Conservation (phyloP, 257 asterid genomes). For the Voacanga thouarsii region DNA sequence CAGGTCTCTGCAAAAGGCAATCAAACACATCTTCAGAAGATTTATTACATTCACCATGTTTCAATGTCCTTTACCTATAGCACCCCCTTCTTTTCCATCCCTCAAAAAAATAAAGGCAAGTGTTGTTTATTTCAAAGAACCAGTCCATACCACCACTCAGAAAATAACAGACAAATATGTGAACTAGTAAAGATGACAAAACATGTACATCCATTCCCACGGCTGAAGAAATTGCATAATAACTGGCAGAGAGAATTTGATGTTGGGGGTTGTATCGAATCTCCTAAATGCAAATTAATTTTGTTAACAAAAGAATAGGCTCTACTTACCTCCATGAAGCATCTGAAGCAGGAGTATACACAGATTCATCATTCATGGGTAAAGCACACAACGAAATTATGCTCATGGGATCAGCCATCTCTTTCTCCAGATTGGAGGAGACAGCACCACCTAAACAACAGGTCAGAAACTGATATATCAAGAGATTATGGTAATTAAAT, state of each 20-base stretch:
- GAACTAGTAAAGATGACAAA: neutral
- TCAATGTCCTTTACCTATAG: neutral
- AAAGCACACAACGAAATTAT: slow-evolving; percentile 8
- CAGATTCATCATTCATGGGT: slow-evolving; percentile 17
- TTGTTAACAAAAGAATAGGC: slow-evolving; percentile 9
- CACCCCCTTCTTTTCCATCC: neutral
- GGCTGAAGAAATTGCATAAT: neutral
- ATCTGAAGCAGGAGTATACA: slow-evolving; percentile 35
- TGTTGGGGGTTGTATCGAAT: neutral
- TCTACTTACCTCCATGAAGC: slow-evolving; percentile 64
- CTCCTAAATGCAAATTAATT: neutral
- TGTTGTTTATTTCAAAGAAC: neutral
- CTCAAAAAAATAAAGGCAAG: neutral
- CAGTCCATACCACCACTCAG: no score
- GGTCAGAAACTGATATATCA: slow-evolving; percentile 9
- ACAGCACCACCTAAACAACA: slow-evolving; percentile 33
- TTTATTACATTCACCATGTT: neutral
- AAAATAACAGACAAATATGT: neutral
- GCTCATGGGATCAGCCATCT: slow-evolving; percentile 26
- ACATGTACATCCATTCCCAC: neutral
- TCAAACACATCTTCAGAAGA: neutral
- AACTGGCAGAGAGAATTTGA: neutral
- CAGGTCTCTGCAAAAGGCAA: neutral
- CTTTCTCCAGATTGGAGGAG: slow-evolving; percentile 17
- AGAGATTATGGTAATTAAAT: neutral